A percentile compares a stretch with the other conserved stretches of the same genome.
These are phyloP conservation scores for Miscanthus lutarioriparius DNA, from an alignment of 176 grass and related monocot genomes.

Conservation along the genomic window DNA sequence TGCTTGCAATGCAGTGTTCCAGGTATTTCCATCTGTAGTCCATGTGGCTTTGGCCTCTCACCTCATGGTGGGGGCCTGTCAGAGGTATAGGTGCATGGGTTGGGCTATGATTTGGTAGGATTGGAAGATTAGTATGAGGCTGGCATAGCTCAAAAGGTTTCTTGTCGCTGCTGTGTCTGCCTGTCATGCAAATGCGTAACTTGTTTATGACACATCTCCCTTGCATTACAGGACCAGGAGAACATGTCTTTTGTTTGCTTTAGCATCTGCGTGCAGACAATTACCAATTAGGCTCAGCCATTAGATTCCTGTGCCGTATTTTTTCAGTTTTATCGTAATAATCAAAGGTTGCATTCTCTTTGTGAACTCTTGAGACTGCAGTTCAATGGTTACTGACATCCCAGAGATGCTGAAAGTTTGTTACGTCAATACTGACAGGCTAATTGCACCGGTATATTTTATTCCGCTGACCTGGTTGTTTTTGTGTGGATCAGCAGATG, in stretches of 20 bases:
- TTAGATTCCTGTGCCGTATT: not conserved
- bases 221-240: conserved; percentile 31
- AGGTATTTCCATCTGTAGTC: conserved; percentile 65
- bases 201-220: conserved; percentile 34
- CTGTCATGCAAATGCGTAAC: conserved; percentile 48
- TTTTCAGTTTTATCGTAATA: not conserved
- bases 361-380: not conserved
- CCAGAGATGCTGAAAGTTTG: not conserved
- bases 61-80: conserved; percentile 51
- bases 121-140: conserved; percentile 43
- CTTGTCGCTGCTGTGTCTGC: conserved; percentile 43
- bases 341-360: not conserved
- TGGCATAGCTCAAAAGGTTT: conserved; percentile 56
- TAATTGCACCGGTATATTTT: not conserved
- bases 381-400: not conserved
- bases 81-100: conserved; percentile 36
- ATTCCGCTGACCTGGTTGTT: not conserved
- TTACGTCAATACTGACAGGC: not conserved
- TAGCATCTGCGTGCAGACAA: conserved; percentile 23
- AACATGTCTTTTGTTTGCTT: conserved; percentile 57
- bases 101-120: conserved; percentile 41
- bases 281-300: conserved; percentile 5
- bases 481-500: conserved; percentile 1
- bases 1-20: conserved; percentile 55
- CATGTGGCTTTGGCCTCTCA: conserved; percentile 47